Percentiles rank a stretch among this genome's conserved stretches.
Evolutionary conservation across 305 asterid genomes (phyloP).

Genomic region (Coffea humblotiana): DNA sequence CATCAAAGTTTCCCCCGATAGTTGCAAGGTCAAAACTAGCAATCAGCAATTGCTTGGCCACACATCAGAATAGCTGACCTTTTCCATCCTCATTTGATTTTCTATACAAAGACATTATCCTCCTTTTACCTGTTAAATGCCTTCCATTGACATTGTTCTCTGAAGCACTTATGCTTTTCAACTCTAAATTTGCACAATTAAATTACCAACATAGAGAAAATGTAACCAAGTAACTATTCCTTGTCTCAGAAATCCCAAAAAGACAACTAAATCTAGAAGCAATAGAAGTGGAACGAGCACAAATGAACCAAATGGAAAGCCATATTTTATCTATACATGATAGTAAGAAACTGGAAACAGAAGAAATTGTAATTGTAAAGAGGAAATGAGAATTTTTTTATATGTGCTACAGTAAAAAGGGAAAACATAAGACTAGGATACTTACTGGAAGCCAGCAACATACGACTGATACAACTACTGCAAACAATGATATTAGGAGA

Average conservation of each 20-base stretch:
- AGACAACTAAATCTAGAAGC: neutral
- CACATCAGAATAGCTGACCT: no score
- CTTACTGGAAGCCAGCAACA: slow-evolving; percentile 82
- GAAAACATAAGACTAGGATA: slow-evolving; percentile 7
- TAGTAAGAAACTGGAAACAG: neutral
- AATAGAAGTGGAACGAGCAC: neutral
- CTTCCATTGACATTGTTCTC: neutral
- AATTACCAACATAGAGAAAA: neutral
- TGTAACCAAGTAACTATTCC: neutral
- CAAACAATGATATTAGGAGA: slow-evolving; percentile 56
- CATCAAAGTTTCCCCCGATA: neutral
- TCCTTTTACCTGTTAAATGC: neutral
- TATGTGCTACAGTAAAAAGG: no score
- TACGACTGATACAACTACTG: slow-evolving; percentile 49
- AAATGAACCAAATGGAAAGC: neutral
- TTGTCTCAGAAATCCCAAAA: neutral
- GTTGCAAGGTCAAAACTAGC: no score
- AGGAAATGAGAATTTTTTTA: no score
- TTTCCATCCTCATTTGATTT: no score
- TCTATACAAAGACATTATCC: neutral
- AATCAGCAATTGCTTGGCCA: no score
- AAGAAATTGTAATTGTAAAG: neutral
- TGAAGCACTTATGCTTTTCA: neutral
- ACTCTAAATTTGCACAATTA: neutral
- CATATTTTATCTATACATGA: neutral